Base-by-base conservation (phyloP, 805 yeast species). In the Yamadazyma ubonensis region DNA sequence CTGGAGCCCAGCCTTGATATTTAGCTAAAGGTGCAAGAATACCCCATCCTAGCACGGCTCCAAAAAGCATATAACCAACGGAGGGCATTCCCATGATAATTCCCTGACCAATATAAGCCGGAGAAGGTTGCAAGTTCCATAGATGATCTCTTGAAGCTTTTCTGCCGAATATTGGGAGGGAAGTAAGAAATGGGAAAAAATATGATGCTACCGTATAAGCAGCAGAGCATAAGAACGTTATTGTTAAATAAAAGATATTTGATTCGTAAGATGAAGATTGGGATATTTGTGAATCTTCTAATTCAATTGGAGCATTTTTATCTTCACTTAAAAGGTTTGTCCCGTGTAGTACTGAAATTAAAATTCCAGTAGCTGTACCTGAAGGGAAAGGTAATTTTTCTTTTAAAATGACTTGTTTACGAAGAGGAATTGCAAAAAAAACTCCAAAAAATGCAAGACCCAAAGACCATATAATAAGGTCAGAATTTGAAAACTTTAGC, bases 71-170 rank as follows among this genome's bases (percentile, higher is more conserved):
- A 46, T 89, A 85, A 7, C 87, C 73, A 0, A 89, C 95, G 0
- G 98, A 89, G 1, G 90, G 86, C 6, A 89, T 66, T 0, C 99
- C 99, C 99, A 91, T 91, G 42, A 91, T 91, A 29, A 93, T 88
- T 3, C 99, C 99, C 61, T 91, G 99, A 2, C 99, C 99, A 25
- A 93, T 76, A 57, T 91, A 91, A 0, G 98, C 98, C 0, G 99
- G 99, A 0, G 96, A 88, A 0, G 96, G 96, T 58, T 93, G 96
- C 44, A 93, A 76, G 43, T 84, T 81, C 93, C 97, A 86, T 33
- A 85, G 71, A 61, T 86, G 86, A 12, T 70, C 61, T 15, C 63
- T 53, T 0, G 96, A 85, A 14, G 87, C 63, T 32, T 55, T 53
- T 0, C 51, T 27, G 0, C 98, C 98, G 58, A 91, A 86, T 1